Evolutionary conservation across 1,284 basidiomycete species (phyloP).

Genomic region (Laetiporus sulphureus): DNA sequence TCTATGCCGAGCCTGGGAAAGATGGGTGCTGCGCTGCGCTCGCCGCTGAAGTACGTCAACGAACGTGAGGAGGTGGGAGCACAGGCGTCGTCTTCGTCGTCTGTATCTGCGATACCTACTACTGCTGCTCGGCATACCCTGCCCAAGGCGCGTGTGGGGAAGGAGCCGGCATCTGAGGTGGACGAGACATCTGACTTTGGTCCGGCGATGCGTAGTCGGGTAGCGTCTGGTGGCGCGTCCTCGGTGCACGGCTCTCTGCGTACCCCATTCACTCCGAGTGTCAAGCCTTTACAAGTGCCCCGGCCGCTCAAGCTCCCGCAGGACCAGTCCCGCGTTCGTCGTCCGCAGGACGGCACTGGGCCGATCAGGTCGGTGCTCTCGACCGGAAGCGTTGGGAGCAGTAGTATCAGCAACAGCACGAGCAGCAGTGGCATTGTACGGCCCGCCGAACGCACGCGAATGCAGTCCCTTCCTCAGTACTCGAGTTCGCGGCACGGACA

Average conservation of each 20-base stretch:
- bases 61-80: background rate
- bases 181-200: too few species aligned
- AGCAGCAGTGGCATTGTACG: too few species aligned
- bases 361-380: constrained; percentile 6
- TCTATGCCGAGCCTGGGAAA: constrained; percentile 1
- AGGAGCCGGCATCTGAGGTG: too few species aligned
- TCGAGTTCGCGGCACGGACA: too few species aligned
- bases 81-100: background rate
- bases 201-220: too few species aligned
- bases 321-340: constrained; percentile 9
- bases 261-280: background rate
- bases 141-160: too few species aligned
- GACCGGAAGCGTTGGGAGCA: constrained; percentile 3
- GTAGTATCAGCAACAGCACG: constrained; percentile 2
- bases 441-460: background rate
- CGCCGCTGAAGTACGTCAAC: background rate
- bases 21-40: background rate
- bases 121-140: too few species aligned
- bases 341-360: constrained; percentile 3
- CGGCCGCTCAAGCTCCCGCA: constrained; percentile 18
- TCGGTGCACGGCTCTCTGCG: too few species aligned
- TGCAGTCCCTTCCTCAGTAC: too few species aligned
- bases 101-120: too few species aligned
- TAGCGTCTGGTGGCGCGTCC: too few species aligned
- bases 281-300: constrained; percentile 8